Conservation (phyloP, 371 early-diverging fungal genomes). For the Caulochytrium protostelioides region DNA sequence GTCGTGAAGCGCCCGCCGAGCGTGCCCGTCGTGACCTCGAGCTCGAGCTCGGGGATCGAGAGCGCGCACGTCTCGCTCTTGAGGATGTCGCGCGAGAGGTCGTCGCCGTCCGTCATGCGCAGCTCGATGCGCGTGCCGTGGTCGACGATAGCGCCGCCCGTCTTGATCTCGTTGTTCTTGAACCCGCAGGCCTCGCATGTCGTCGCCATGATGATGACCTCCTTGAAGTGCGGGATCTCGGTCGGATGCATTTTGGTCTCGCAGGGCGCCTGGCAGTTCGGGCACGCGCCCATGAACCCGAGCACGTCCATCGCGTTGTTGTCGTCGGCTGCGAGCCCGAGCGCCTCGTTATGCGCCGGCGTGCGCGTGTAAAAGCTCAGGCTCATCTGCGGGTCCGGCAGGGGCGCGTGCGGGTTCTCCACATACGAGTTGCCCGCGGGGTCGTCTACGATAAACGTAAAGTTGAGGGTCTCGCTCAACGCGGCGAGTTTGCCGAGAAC, state of each 20-base stretch:
- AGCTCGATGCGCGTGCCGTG: conserved; percentile 61
- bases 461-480: conserved; percentile 28
- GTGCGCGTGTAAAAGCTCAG: conserved; percentile 44
- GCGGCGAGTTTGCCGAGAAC: conserved; percentile 39
- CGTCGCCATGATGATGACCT: conserved; percentile 90
- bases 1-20: conserved; percentile 92
- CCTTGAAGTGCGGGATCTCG: conserved; percentile 83
- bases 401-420: conserved; percentile 38
- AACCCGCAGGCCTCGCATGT: conserved; percentile 76
- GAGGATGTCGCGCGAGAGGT: conserved; percentile 75
- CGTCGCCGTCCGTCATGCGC: conserved; percentile 54
- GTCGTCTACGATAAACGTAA: conserved; percentile 64
- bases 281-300: conserved; percentile 71
- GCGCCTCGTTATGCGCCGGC: conserved; percentile 45
- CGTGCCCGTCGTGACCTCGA: conserved; percentile 61
- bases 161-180: conserved; percentile 88
- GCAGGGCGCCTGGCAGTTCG: conserved; percentile 53
- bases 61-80: conserved; percentile 85
- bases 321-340: conserved; percentile 45
- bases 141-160: conserved; percentile 64
- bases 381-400: conserved; percentile 48
- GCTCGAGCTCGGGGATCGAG: conserved; percentile 66
- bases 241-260: conserved; percentile 68
- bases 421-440: conserved; percentile 82
- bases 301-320: conserved; percentile 31